Base-by-base conservation (phyloP, 768 basidiomycete genomes). In the Lentinula guzmanii region DNA sequence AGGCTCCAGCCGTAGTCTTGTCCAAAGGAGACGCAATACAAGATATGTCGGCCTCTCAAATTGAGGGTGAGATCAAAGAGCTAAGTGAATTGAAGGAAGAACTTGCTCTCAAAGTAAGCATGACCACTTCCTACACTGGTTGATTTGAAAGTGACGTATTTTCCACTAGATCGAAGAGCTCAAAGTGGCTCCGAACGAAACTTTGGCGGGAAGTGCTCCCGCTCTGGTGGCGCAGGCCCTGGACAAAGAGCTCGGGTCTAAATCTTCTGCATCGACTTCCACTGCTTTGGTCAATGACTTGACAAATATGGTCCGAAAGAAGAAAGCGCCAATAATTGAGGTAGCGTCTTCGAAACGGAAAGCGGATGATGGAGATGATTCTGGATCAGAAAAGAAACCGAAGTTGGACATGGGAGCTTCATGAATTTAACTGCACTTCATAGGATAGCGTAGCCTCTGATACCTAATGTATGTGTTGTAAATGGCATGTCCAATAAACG, bases 271-370 rank as follows among this genome's bases (percentile, higher is more conserved):
- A 11, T 66, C 73, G 5, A 66, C 73, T 0, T 68, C 74, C 52
- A 67, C 74, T 41, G 73, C 76, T 4, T 74, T 77, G 15, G 86
- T 96, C 46, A 91, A 93, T 66, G 92, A 96, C 67, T 75, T 96
- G 48, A 95, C 91, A 1, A 82, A 83, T 5, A 87, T 91, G 68
- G 91, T 96, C 52, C 87, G 85, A 71, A 94, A 93, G 78, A 98
- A 95, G 80, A 93, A 93, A 72, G 67, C 74, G 1, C 62, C 70
- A 3, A 74, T 75, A 76, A 21, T 71, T 71, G 67, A 68, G 11
- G 69, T 65, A 11, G 64, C 68, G 8, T 65, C 67, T 34, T 67
- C 70, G 10, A 93, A 92, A 72, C 84, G 91, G 55, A 92, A 91
- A 72, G 89, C 87, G 3, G 89, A 89, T 4, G 82, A 79, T 16